phyloP scores from a whole-genome alignment of 768 basidiomycete species.

The Kondoa subrosea region DNA sequence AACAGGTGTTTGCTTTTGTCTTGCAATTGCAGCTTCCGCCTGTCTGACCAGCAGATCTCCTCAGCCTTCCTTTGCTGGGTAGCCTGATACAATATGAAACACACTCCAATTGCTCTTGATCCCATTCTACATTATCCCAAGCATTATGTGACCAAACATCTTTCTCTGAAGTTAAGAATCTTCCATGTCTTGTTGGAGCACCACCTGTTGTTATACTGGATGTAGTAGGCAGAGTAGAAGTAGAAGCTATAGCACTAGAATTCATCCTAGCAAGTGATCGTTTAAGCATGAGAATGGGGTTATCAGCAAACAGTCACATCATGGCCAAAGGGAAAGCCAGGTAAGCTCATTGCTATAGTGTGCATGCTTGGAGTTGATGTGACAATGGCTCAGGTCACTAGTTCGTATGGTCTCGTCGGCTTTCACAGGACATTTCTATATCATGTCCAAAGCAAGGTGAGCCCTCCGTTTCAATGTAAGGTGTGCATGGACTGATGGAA shows the following conservation, averaged over 20 bases:
- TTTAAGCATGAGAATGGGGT: too few species aligned
- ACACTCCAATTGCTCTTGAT: conserved; percentile 55
- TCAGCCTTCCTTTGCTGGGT: conserved; percentile 5
- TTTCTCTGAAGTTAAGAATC: not conserved
- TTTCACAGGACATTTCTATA: conserved; percentile 3
- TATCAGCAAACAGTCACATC: not conserved
- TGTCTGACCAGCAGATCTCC: too few species aligned
- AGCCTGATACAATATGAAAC: too few species aligned
- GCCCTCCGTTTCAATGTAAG: not conserved
- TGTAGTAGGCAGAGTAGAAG: not conserved
- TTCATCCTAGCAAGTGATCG: too few species aligned
- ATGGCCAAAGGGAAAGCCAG: conserved; percentile 9
- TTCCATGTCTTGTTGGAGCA: not conserved
- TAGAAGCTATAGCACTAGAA: not conserved
- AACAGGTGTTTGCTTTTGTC: conserved; percentile 58
- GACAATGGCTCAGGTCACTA: not conserved
- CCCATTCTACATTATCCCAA: conserved; percentile 34
- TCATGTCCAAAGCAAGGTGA: conserved; percentile 4
- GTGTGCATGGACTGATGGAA: not conserved
- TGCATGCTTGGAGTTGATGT: not conserved
- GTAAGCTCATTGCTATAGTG: not conserved
- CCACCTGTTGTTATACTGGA: too few species aligned
- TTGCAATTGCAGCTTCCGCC: conserved; percentile 51
- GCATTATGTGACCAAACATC: not conserved
- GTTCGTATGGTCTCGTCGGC: conserved; percentile 1